Base-by-base conservation (phyloP, 345 rosid genomes). In the Eucalyptus marginata region DNA sequence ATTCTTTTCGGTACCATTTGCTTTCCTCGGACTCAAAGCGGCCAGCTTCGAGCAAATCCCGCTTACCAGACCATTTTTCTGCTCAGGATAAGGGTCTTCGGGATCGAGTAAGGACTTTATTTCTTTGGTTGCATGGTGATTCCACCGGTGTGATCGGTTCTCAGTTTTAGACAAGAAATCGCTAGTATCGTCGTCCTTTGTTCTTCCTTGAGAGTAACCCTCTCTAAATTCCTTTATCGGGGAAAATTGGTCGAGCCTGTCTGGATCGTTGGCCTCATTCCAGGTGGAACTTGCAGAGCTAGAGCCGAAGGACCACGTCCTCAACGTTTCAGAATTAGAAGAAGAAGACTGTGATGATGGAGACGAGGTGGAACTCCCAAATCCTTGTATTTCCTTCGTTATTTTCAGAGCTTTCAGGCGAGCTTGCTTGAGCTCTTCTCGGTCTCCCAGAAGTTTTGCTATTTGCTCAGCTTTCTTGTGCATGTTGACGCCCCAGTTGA, bases 341-440 rank as follows among this genome's bases (percentile, higher is more conserved):
- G 91, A 50, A 10, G 89, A n/a, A 16, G 91, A 86, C 3, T 86
- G 50, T 7, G 92, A 54, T 17, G 92, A 46, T 14, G 90, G 52
- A 52, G 86, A 85, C 22, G 62, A 46, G n/a, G 85, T 8, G 22
- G 50, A n/a, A 44, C 83, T 93, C 12, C 95, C 96, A 49, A 95
- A 95, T 33, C 96, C 96, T 87, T 90, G 92, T 56, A 95, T 95
- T 89, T 92, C 96, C 86, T 90, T 93, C 5, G 95, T 93, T 85
- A 92, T 89, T 89, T 87, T 94, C 2, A 94, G 89, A 50, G 95
- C 95, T 89, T 92, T 94, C 18, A 92, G 52, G 54, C 95, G 92
- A 13, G 94, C 96, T 52, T 87, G 87, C 89, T 86, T 92, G 8
- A 94, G 90, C 2, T 90, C 51, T 46, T 79, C 88, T 62, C 94